Evolutionary conservation across 805 yeast species (phyloP), one percentile per base, ranked within the genome.

Genomic region (Starmera quercuum): DNA sequence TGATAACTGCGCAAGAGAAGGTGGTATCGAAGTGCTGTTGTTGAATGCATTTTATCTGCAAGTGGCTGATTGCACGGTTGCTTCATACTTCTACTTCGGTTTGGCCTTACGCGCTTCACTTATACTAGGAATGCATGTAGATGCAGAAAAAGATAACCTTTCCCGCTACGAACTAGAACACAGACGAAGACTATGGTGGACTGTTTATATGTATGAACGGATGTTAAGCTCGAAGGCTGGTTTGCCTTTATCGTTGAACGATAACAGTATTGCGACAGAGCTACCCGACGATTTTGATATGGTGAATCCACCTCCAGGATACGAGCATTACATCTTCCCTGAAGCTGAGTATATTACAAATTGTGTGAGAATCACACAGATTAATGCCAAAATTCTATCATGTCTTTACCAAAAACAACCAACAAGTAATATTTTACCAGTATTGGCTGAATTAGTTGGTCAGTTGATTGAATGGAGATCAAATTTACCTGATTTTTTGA

Each of bases 171-270:
- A 81, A 63, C 77, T 82, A 44, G 95, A 88, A 44, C 87, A 83
- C 54, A 68, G 95, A 33, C 71, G 95, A 50, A 71, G 88, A 37
- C 58, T 85, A 23, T 87, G 90, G 64, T 87, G 96, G 96, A 79
- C 87, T 27, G 76, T 81, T 21, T 86, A 84, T 57, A 75, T 79
- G 56, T 73, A 84, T 45, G 97, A 87, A 58, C 60, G 90, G 54
- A 82, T 83, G 90, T 57, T 83, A 26, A 79, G 86, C 6, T 79
- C 88, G 10, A 83, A 83, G 48, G 88, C 88, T 0, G 94, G 94
- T 1, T 58, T 83, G 18, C 94, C 94, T 1, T 54, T 83, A 28
- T 75, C 85, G 34, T 71, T 88, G 38, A 79, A 92, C 1, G 92
- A 83, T 51, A 83, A 81, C 38, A 83, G 90, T 39, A 80, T 88